Conservation (phyloP, 2,329 filamentous ascomycete species). For the Colletotrichum australisinense region DNA sequence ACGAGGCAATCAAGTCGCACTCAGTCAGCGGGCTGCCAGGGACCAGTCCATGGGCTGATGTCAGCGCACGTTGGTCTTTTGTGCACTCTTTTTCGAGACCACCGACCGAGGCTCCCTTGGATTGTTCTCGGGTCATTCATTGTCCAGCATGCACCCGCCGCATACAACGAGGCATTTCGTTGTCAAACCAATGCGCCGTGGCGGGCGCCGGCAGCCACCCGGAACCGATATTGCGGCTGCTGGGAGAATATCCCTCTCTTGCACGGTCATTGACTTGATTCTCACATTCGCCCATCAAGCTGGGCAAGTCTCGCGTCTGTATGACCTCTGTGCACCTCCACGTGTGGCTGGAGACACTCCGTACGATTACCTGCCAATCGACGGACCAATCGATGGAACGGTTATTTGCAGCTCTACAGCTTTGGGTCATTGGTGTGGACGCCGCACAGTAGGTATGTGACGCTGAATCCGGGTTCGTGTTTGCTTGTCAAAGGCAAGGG, state of each 20-base stretch:
- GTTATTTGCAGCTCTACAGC: conserved; percentile 17
- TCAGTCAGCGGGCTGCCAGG: not conserved
- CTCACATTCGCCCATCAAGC: no score
- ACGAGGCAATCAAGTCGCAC: not conserved
- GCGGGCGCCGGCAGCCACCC: not conserved
- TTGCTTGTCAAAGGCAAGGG: conserved; percentile 13
- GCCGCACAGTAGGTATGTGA: not conserved
- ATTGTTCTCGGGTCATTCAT: not conserved
- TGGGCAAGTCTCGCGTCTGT: no score
- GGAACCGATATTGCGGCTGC: not conserved
- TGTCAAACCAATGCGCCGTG: not conserved
- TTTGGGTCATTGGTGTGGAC: not conserved
- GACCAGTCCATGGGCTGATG: not conserved
- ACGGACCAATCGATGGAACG: not conserved
- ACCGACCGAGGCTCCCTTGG: not conserved
- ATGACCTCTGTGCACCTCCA: not conserved
- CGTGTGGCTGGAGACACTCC: not conserved
- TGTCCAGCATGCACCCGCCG: not conserved
- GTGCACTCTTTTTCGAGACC: not conserved
- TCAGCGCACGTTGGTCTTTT: not conserved
- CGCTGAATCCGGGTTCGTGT: conserved; percentile 1
- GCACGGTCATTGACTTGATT: not conserved
- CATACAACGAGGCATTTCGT: not conserved
- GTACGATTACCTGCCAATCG: not conserved
- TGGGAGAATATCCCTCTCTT: not conserved